These are phyloP conservation scores for Neocucurbitaria cava DNA, from an alignment of 2,329 filamentous ascomycete species.

Conservation along the genomic window DNA sequence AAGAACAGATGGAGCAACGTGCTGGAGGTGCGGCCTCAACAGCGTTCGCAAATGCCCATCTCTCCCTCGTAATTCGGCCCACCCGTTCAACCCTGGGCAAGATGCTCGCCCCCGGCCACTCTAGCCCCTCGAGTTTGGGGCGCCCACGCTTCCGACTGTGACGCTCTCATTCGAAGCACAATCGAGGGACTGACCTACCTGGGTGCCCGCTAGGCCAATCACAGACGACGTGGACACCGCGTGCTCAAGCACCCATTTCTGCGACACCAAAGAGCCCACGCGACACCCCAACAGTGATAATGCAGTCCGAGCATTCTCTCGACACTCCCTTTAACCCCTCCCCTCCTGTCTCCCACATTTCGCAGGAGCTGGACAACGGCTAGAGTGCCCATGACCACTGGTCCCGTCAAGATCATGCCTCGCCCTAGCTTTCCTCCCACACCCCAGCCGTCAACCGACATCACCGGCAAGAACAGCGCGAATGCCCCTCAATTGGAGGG, in stretches of 20 bases:
- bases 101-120: slow-evolving; percentile 8
- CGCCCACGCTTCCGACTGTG: slow-evolving; percentile 32
- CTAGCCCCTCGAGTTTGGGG: slow-evolving; percentile 20
- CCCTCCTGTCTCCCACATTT: slow-evolving; percentile 3
- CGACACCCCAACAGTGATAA: slow-evolving; percentile 35
- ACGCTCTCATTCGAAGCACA: slow-evolving; percentile 35
- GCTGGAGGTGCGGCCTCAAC: slow-evolving; percentile 13
- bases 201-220: slow-evolving; percentile 23
- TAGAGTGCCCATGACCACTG: slow-evolving; percentile 23
- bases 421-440: slow-evolving; percentile 73
- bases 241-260: slow-evolving; percentile 24
- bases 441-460: slow-evolving; percentile 80
- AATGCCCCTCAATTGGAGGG: slow-evolving; percentile 68
- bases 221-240: slow-evolving; percentile 19
- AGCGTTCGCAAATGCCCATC: slow-evolving; percentile 4
- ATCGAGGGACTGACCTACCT: slow-evolving; percentile 11
- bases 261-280: slow-evolving; percentile 38
- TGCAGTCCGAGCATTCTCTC: slow-evolving; percentile 17
- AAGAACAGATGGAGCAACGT: slow-evolving; percentile 18
- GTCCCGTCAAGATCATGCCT: slow-evolving; percentile 62
- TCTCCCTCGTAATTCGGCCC: slow-evolving; percentile 7
- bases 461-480: slow-evolving; percentile 72
- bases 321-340: slow-evolving; percentile 16
- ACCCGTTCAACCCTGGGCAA: slow-evolving; percentile 17
- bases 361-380: slow-evolving; percentile 11